phyloP scores from a whole-genome alignment of 352 stramenopile species.

The Pythium monospermum region DNA sequence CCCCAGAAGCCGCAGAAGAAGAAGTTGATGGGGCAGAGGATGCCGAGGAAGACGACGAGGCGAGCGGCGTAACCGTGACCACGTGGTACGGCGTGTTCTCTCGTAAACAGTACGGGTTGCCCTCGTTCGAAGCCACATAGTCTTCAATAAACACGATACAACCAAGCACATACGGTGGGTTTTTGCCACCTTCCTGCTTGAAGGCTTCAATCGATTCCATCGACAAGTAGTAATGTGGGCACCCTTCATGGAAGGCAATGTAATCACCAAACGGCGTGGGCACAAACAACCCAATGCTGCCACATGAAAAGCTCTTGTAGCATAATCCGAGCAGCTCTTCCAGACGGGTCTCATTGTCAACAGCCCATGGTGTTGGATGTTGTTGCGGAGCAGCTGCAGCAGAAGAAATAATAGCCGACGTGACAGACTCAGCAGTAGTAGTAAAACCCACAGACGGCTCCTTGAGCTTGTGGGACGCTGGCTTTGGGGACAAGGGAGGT shows the following conservation, averaged over 20 bases:
- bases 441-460: no score
- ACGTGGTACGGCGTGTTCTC: constrained; percentile 72
- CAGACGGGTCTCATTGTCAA: constrained; percentile 53
- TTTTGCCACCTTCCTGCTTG: constrained; percentile 61
- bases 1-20: no score
- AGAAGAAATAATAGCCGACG: no score
- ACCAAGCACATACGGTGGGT: constrained; percentile 72
- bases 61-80: constrained; percentile 60
- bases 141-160: constrained; percentile 83
- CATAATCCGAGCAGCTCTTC: constrained; percentile 77
- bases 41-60: no score
- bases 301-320: constrained; percentile 75
- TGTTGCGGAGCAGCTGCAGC: no score
- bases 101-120: constrained; percentile 66
- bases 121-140: constrained; percentile 50
- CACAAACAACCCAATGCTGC: constrained; percentile 71
- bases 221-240: constrained; percentile 76
- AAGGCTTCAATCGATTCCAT: constrained; percentile 71
- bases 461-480: no score
- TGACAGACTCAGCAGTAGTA: no score
- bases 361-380: constrained; percentile 26
- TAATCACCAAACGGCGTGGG: constrained; percentile 78
- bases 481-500: constrained; percentile 1
- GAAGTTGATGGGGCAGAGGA: no score
- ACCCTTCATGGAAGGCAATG: constrained; percentile 84